A percentile compares a stretch with the other conserved stretches of the same genome.
These are phyloP conservation scores for Erysimum cheiri DNA, from an alignment of 441 rosid species.

Conservation along the genomic window DNA sequence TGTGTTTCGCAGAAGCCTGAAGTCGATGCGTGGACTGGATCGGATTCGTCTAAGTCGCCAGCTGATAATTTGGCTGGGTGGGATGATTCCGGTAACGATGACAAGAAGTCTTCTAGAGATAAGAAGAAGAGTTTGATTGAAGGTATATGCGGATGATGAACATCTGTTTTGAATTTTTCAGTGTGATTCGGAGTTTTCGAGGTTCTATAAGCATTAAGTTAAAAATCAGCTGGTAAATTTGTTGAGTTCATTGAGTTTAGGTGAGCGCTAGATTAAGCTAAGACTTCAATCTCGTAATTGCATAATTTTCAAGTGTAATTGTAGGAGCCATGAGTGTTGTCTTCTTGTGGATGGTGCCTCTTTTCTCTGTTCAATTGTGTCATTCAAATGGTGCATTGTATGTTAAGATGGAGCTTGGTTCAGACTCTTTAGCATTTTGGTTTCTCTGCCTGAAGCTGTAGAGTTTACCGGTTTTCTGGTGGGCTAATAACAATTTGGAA, in stretches of 20 bases:
- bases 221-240: background rate
- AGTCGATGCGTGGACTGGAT: conserved; percentile 46
- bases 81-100: conserved; percentile 58
- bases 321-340: no score
- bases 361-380: no score
- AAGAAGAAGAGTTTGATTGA: conserved; percentile 59
- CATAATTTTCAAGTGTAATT: no score
- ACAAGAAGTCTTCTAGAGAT: conserved; percentile 44
- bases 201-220: background rate
- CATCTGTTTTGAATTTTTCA: background rate
- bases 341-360: no score
- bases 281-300: no score
- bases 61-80: conserved; percentile 71
- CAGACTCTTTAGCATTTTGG: conserved; percentile 2
- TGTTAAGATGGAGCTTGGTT: conserved; percentile 10
- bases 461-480: conserved; percentile 40
- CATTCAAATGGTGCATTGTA: conserved; percentile 1
- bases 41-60: conserved; percentile 44
- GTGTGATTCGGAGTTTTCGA: conserved; percentile 28
- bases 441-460: background rate
- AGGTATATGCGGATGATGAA: conserved; percentile 51
- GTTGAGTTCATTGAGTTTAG: no score
- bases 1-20: conserved; percentile 46
- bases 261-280: no score
- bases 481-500: conserved; percentile 68